A percentile compares a stretch with the other conserved stretches of the same genome.
Conservation (phyloP, 1,284 basidiomycete species). For the Apiotrichum porosum region DNA sequence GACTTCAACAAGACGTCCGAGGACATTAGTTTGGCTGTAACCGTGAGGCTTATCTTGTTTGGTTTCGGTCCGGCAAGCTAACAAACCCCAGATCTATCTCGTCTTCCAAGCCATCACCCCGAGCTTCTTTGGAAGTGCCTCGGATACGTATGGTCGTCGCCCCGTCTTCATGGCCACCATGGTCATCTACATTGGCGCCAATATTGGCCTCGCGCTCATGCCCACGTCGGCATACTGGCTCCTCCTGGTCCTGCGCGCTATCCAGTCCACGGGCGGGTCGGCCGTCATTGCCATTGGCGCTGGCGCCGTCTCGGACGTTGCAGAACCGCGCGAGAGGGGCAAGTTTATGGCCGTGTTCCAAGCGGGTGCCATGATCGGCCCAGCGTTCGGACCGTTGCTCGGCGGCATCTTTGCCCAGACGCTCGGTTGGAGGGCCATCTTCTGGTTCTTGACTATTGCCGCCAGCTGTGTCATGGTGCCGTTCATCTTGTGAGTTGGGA, state of each 20-base stretch:
- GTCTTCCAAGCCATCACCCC: conserved; percentile 38
- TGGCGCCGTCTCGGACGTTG: conserved; percentile 43
- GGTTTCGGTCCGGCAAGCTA: not conserved
- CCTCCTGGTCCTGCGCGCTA: conserved; percentile 38
- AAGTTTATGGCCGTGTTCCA: conserved; percentile 41
- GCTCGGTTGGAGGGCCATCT: conserved; percentile 26
- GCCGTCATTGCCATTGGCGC: conserved; percentile 45
- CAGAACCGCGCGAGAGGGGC: conserved; percentile 45
- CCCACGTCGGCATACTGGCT: conserved; percentile 43
- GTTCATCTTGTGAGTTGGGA: conserved; percentile 28
- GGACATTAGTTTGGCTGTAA: conserved; percentile 44
- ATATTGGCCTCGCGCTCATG: conserved; percentile 42
- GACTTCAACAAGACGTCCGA: conserved; percentile 34
- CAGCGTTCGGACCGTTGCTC: conserved; percentile 24
- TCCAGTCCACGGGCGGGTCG: conserved; percentile 45
- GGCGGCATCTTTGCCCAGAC: conserved; percentile 29
- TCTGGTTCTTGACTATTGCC: conserved; percentile 33
- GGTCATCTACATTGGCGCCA: conserved; percentile 41
- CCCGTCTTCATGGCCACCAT: conserved; percentile 44
- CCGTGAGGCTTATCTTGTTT: conserved; percentile 14
- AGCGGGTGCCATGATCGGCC: conserved; percentile 10
- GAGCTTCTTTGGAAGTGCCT: conserved; percentile 40
- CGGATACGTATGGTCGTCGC: conserved; percentile 37
- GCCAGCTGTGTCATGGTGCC: conserved; percentile 3
- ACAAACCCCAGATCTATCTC: not conserved